Evolutionary conservation across 257 asterid genomes (phyloP).

Genomic region (Solanum peruvianum): DNA sequence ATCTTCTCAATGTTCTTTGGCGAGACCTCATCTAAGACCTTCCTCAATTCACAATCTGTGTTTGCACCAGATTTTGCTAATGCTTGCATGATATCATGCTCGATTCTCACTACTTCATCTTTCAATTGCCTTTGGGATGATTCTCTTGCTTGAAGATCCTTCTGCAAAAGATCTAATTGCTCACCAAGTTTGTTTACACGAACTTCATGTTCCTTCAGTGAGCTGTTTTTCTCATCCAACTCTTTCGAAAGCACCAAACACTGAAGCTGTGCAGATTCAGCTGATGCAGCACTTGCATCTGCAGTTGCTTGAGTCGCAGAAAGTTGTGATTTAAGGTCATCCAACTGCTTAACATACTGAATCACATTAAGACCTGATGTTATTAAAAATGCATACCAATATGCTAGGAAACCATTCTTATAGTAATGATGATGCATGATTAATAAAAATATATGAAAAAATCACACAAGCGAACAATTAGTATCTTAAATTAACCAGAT

Average conservation of each 20-base stretch:
- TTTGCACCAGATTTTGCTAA: conserved; percentile 53
- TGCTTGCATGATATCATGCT: conserved; percentile 75
- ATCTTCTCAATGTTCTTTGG: conserved; percentile 55
- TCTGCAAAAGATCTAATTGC: conserved; percentile 72
- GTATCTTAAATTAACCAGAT: not conserved
- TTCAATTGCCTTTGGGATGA: conserved; percentile 71
- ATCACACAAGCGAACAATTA: not conserved
- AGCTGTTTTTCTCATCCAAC: conserved; percentile 48
- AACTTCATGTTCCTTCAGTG: conserved; percentile 61
- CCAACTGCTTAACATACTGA: conserved; percentile 69
- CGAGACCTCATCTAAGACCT: conserved; percentile 64
- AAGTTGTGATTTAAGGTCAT: conserved; percentile 58
- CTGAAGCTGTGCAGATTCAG: conserved; percentile 69
- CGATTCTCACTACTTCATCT: conserved; percentile 72
- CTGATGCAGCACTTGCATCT: conserved; percentile 66
- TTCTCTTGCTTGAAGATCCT: conserved; percentile 69
- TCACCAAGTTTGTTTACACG: conserved; percentile 54
- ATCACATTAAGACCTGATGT: not conserved
- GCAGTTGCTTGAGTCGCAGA: conserved; percentile 62
- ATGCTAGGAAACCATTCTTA: not conserved
- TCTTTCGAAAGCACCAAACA: conserved; percentile 63
- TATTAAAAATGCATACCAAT: not conserved
- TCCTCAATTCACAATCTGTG: conserved; percentile 59
- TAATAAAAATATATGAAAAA: not conserved
- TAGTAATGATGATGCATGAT: not conserved